phyloP scores from a whole-genome alignment of 805 yeast genomes.

The Starmerella kuoi region DNA sequence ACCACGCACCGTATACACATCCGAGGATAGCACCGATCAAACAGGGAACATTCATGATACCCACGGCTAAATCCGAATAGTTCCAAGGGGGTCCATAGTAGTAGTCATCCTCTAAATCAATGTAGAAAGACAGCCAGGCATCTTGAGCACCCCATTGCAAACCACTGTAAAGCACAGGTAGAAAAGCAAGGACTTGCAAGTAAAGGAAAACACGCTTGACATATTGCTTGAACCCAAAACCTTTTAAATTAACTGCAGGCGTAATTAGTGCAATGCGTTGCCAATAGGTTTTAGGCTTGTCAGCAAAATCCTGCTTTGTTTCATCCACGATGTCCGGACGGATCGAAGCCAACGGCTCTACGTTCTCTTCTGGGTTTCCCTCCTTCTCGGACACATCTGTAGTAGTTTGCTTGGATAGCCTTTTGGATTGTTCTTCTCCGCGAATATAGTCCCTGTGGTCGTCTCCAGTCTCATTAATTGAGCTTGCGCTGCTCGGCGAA shows the following conservation, averaged over 20 bases:
- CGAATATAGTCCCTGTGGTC: not conserved
- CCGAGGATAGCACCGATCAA: constrained; percentile 44
- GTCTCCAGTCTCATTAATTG: not conserved
- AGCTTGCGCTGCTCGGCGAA: not conserved
- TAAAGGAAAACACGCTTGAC: constrained; percentile 38
- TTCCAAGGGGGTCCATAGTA: constrained; percentile 57
- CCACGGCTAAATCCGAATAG: constrained; percentile 54
- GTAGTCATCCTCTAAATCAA: constrained; percentile 58
- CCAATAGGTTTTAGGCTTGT: constrained; percentile 31
- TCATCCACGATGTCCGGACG: constrained; percentile 19
- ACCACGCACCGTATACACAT: constrained; percentile 37
- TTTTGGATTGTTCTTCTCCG: not conserved
- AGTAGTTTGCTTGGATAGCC: not conserved
- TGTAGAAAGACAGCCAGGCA: constrained; percentile 59
- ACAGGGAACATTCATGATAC: constrained; percentile 62
- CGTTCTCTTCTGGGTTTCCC: not conserved
- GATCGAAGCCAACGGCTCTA: not conserved
- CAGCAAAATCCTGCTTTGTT: constrained; percentile 18
- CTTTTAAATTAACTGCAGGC: constrained; percentile 43
- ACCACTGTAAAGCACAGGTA: constrained; percentile 52
- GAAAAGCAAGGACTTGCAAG: constrained; percentile 31
- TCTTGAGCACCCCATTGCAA: constrained; percentile 71
- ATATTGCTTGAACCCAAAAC: constrained; percentile 57
- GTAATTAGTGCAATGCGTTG: constrained; percentile 34
- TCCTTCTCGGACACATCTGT: not conserved